phyloP scores from a whole-genome alignment of 805 yeast species.

The Candida yuanshanica region DNA sequence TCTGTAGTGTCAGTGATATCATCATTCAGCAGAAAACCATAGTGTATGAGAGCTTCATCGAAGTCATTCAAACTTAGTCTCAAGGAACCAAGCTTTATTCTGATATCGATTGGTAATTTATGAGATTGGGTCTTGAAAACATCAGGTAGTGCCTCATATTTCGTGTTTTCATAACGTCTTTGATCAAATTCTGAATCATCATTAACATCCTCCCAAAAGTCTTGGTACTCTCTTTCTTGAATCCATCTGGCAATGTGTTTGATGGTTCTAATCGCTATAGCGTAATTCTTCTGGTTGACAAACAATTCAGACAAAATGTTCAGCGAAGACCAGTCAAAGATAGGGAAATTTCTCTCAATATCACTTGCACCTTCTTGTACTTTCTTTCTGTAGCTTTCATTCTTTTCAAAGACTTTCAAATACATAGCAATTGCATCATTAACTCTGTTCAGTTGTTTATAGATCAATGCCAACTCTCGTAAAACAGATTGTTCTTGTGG shows the following conservation, averaged over 20 bases:
- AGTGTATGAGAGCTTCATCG: conserved; percentile 71
- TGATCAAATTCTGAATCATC: conserved; percentile 84
- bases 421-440: conserved; percentile 74
- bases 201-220: conserved; percentile 38
- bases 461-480: conserved; percentile 51
- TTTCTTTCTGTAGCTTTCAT: conserved; percentile 38
- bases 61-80: conserved; percentile 59
- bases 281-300: conserved; percentile 60
- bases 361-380: conserved; percentile 21
- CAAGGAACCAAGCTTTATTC: conserved; percentile 73
- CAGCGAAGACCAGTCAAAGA: conserved; percentile 83
- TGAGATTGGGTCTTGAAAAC: conserved; percentile 33
- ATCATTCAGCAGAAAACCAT: conserved; percentile 49
- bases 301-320: conserved; percentile 80
- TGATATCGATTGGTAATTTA: conserved; percentile 76
- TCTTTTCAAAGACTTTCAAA: conserved; percentile 54
- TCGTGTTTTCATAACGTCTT: conserved; percentile 47
- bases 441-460: conserved; percentile 48
- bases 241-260: conserved; percentile 80
- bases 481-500: conserved; percentile 59
- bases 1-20: conserved; percentile 63
- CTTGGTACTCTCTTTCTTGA: conserved; percentile 53
- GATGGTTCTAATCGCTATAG: conserved; percentile 56
- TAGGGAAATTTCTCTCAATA: conserved; percentile 31
- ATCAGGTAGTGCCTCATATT: conserved; percentile 35